Base-by-base conservation (phyloP, 2,329 filamentous ascomycete genomes). In the Penicillium sp. region DNA sequence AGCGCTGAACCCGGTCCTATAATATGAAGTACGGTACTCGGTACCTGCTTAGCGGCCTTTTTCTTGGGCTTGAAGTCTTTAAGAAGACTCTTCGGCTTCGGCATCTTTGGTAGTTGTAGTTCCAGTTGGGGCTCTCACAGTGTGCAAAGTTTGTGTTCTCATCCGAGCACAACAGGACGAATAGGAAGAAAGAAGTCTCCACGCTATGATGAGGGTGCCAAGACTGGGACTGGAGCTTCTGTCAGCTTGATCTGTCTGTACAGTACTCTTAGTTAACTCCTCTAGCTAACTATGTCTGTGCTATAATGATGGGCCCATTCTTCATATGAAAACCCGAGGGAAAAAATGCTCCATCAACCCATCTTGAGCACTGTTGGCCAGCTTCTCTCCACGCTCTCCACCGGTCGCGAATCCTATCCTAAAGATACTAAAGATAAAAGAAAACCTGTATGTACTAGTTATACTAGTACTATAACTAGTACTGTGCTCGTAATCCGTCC, bases 1-100 rank as follows among this genome's bases (percentile, higher is more conserved):
- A 40, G 20, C 37, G 37, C 24, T 15, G 24, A 40, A 7, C 5
- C 20, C 38, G 37, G 13, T 39, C 38, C 27, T 23, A 10, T 18
- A 9, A 35, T 20, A 10, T 12, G 28, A 29, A n/a, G n/a, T 42
- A 18, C 9, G 57, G 44, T 62, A 74, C 72, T 62, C 18, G 57
- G 44, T 62, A 74, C 72, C 62, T 68, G 64, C 54, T 71, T 69
- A 18, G 66, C 64, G 12, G 62, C 53, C 51, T 75, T 75, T 52
- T 75, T 76, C 54, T 67, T 70, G 5, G 66, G 57, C 49, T 72
- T 75, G 1, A 74, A 66, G 32, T 72, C 70, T 54, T 71, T 74
- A 13, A 72, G 57, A 10, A 72, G 60, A 7, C 63, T 47, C 53
- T 73, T 73, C 15, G 61, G 66, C 15, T 72, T 73, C 12, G 69